Percentiles rank a stretch among this genome's conserved stretches.
These are phyloP conservation scores for Globisporangium cylindrosporum DNA, from an alignment of 352 stramenopile genomes.

Conservation along the genomic window DNA sequence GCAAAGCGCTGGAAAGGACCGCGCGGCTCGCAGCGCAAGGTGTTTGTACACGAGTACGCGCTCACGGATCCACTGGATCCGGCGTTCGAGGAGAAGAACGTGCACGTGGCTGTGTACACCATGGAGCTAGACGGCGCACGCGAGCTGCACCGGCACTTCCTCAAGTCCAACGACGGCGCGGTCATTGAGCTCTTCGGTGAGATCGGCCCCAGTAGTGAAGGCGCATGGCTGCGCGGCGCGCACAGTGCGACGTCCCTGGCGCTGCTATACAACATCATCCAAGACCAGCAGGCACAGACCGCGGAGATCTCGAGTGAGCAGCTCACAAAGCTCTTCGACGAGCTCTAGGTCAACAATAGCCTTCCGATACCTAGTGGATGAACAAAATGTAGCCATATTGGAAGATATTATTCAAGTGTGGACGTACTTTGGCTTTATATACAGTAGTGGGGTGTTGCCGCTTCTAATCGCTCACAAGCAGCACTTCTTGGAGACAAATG, in stretches of 20 bases:
- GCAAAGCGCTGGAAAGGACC: conserved; percentile 65
- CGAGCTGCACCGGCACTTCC: conserved; percentile 85
- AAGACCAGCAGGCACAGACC: conserved; percentile 28
- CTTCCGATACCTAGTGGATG: not conserved
- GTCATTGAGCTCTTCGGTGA: conserved; percentile 88
- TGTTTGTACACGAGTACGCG: conserved; percentile 82
- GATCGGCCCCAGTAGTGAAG: conserved; percentile 30
- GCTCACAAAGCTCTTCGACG: conserved; percentile 13
- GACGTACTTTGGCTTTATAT: not conserved
- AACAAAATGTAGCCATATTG: conserved; percentile 1
- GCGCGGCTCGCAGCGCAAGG: conserved; percentile 56
- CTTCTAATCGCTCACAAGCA: conserved; percentile 31
- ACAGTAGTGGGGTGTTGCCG: not conserved
- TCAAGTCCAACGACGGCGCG: conserved; percentile 76
- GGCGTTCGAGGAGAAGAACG: conserved; percentile 58
- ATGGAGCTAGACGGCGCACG: conserved; percentile 48
- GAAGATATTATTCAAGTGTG: not conserved
- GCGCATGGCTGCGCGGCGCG: conserved; percentile 36
- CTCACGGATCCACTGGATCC: conserved; percentile 68
- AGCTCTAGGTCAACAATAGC: not conserved
- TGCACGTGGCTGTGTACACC: conserved; percentile 84
- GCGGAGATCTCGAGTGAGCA: not conserved
- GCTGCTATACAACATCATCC: conserved; percentile 53
- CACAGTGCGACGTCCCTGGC: conserved; percentile 33
- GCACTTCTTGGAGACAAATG: conserved; percentile 73